These are phyloP conservation scores for Amphicarpaea edgeworthii DNA, from an alignment of 306 rosid species.

Conservation along the genomic window DNA sequence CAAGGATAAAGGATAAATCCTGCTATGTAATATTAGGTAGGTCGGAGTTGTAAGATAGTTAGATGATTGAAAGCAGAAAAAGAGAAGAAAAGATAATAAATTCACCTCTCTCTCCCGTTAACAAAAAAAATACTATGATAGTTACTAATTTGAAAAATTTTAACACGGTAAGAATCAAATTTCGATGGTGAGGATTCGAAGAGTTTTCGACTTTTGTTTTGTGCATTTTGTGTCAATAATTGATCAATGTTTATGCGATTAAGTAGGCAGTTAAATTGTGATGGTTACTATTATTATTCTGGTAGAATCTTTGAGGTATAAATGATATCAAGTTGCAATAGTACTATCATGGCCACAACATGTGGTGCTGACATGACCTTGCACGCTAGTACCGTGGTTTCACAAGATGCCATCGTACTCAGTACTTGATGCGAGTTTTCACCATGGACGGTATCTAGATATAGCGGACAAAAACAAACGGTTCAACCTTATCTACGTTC, in stretches of 20 bases:
- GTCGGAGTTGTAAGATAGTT: too few relatives aligned
- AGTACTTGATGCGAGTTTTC: constrained; percentile 58
- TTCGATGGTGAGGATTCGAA: too few relatives aligned
- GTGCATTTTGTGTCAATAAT: neutral
- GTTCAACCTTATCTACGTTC: constrained; percentile 37
- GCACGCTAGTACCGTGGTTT: constrained; percentile 52
- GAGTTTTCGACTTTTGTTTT: too few relatives aligned
- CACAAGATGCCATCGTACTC: constrained; percentile 57
- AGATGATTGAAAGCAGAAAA: too few relatives aligned
- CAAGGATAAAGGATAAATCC: too few relatives aligned
- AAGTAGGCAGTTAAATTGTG: constrained; percentile 13
- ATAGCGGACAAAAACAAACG: constrained; percentile 50
- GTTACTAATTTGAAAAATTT: too few relatives aligned
- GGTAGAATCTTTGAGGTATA: constrained; percentile 27
- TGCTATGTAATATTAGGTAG: too few relatives aligned
- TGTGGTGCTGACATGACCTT: constrained; percentile 55
- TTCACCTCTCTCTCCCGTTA: too few relatives aligned
- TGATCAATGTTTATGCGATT: neutral
- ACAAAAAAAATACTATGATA: too few relatives aligned
- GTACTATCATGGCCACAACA: constrained; percentile 49
- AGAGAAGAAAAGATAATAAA: too few relatives aligned
- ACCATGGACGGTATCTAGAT: constrained; percentile 52
- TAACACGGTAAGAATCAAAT: too few relatives aligned
- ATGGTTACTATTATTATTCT: too few relatives aligned
- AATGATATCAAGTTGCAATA: constrained; percentile 44